A percentile compares a stretch with the other conserved stretches of the same genome.
Conservation (phyloP, 495 filamentous ascomycete species). For the Cercophora sp. region DNA sequence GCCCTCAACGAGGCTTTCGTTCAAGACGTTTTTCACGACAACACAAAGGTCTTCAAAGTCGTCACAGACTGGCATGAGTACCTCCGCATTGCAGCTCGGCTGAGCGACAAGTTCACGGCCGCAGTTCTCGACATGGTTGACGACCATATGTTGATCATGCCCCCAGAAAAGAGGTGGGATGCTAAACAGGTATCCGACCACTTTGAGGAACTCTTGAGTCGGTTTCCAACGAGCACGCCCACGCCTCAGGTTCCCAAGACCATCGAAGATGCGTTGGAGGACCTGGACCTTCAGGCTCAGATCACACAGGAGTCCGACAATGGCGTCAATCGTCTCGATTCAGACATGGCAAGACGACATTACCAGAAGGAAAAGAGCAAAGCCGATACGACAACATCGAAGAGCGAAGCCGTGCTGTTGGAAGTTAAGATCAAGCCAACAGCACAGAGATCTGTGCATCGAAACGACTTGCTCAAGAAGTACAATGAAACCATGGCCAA, state of each 20-base stretch:
- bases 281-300: conserved; percentile 1
- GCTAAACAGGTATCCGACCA: conserved; percentile 13
- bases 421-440: conserved; percentile 1
- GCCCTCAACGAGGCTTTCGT: background rate
- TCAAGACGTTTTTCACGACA: conserved; percentile 1
- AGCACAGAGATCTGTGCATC: conserved; percentile 4
- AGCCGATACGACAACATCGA: background rate
- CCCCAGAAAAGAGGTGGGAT: conserved; percentile 6
- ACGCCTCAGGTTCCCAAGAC: background rate
- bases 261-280: background rate
- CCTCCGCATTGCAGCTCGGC: conserved; percentile 9
- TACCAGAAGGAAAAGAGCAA: background rate
- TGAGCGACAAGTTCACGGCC: conserved; percentile 13
- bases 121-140: conserved; percentile 15
- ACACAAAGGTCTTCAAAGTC: conserved; percentile 12
- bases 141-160: conserved; percentile 20
- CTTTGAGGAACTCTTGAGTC: conserved; percentile 11
- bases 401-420: conserved; percentile 1
- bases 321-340: conserved; percentile 3
- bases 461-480: background rate
- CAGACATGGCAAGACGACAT: conserved; percentile 1
- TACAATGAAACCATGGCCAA: no score
- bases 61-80: conserved; percentile 27
- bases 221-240: background rate
- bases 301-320: background rate